phyloP scores from a whole-genome alignment of 2,329 filamentous ascomycete species.

The Bertia moriformis region DNA sequence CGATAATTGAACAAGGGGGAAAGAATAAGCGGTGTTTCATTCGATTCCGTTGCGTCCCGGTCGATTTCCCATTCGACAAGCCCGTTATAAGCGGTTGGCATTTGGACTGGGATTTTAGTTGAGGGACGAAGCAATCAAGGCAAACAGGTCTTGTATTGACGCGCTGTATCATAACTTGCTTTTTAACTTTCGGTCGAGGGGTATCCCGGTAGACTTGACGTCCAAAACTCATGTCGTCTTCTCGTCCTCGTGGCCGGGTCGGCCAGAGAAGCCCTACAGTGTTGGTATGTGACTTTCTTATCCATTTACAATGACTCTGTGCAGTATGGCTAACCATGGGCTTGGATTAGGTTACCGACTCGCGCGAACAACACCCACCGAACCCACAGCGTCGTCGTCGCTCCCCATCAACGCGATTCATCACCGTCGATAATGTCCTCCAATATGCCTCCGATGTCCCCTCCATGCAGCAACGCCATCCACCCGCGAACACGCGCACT shows the following conservation, averaged over 20 bases:
- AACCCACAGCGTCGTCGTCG: constrained; percentile 8
- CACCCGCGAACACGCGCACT: constrained; percentile 23
- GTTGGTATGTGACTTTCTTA: background rate
- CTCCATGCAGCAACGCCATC: constrained; percentile 47
- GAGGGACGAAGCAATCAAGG: no score
- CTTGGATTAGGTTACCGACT: constrained; percentile 23
- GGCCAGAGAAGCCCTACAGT: background rate
- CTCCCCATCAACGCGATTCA: constrained; percentile 29
- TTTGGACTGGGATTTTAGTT: no score
- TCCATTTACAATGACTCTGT: no score
- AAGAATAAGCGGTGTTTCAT: no score
- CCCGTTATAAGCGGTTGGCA: no score
- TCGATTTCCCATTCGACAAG: no score
- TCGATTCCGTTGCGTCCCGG: no score
- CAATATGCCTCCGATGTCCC: constrained; percentile 57
- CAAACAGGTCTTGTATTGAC: no score
- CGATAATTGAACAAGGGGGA: no score
- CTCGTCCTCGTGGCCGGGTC: background rate
- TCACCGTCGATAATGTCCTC: constrained; percentile 51
- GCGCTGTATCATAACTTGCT: no score
- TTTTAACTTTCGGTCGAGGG: no score
- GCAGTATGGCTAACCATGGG: background rate
- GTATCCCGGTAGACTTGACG: no score
- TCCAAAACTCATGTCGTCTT: background rate
- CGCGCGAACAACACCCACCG: constrained; percentile 19